Percentiles rank a stretch among this genome's conserved stretches.
These are phyloP conservation scores for Solanum pimpinellifolium DNA, from an alignment of 257 asterid species.

Conservation along the genomic window DNA sequence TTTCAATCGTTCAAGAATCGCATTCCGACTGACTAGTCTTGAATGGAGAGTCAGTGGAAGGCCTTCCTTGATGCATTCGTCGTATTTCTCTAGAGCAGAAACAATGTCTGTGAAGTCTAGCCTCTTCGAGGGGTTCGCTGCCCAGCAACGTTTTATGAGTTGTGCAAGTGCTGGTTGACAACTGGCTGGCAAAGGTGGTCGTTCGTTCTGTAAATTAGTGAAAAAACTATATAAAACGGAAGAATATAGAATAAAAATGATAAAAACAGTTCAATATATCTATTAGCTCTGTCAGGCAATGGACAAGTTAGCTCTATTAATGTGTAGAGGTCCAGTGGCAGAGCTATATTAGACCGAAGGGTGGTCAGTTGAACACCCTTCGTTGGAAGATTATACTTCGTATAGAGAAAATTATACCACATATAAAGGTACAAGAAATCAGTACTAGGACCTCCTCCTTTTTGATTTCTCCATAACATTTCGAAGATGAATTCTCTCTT, in stretches of 20 bases:
- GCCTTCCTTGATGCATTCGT: slow-evolving; percentile 75
- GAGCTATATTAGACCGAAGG: background rate
- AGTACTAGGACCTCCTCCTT: background rate
- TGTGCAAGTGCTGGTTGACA: slow-evolving; percentile 82
- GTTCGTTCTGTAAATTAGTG: slow-evolving; percentile 51
- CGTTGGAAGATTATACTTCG: fast-evolving
- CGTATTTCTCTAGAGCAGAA: slow-evolving; percentile 58
- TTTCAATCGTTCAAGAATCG: slow-evolving; percentile 58
- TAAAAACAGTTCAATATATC: background rate
- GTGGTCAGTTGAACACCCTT: background rate
- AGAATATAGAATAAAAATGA: background rate
- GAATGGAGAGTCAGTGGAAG: slow-evolving; percentile 66
- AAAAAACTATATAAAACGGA: background rate
- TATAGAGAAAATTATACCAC: background rate
- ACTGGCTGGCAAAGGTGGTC: slow-evolving; percentile 87
- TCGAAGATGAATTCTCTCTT: background rate
- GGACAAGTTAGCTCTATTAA: background rate
- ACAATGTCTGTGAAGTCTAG: slow-evolving; percentile 78
- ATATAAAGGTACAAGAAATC: background rate
- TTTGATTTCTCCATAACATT: background rate
- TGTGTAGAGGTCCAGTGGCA: background rate
- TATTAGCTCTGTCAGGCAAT: background rate
- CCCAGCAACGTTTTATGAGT: slow-evolving; percentile 85
- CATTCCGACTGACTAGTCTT: slow-evolving; percentile 37
- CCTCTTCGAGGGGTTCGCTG: slow-evolving; percentile 68